Percentiles rank a stretch among this genome's conserved stretches.
Evolutionary conservation across 495 filamentous ascomycete species (phyloP).

Genomic region (Neurospora sp.): DNA sequence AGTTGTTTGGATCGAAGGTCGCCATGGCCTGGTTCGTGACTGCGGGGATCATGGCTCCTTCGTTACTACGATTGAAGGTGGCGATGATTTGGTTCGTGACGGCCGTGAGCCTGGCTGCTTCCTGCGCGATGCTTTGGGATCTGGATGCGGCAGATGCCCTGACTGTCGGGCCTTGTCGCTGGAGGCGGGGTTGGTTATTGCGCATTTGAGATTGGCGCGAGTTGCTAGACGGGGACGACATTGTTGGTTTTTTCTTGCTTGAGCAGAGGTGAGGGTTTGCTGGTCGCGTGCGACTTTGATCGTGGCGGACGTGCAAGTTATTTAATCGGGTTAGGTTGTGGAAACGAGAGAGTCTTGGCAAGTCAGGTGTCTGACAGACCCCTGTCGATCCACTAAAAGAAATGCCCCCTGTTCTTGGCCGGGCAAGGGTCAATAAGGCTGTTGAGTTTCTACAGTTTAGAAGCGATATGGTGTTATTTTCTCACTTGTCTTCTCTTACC

Average conservation of each 20-base stretch:
- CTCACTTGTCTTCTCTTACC: neutral
- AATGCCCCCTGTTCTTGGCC: too few relatives aligned
- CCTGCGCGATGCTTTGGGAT: neutral
- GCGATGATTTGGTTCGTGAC: neutral
- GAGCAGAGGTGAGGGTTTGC: neutral
- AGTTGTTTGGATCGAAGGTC: neutral
- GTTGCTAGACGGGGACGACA: neutral
- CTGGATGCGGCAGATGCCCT: neutral
- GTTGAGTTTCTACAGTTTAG: too few relatives aligned
- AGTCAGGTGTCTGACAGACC: too few relatives aligned
- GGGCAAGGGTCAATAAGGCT: too few relatives aligned
- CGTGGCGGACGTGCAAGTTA: neutral
- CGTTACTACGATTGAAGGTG: neutral
- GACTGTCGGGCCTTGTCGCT: neutral
- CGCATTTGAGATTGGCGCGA: neutral
- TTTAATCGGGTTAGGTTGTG: neutral
- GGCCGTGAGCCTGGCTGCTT: neutral
- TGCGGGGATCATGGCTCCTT: neutral
- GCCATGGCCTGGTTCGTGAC: neutral
- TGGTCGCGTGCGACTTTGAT: neutral
- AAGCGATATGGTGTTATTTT: too few relatives aligned
- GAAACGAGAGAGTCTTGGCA: neutral
- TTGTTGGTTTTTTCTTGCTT: neutral
- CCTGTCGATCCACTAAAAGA: too few relatives aligned
- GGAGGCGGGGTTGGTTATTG: neutral